Percentiles rank a stretch among this genome's conserved stretches.
These are phyloP conservation scores for Atalantia buxifolia DNA, from an alignment of 345 rosid genomes.

Conservation along the genomic window DNA sequence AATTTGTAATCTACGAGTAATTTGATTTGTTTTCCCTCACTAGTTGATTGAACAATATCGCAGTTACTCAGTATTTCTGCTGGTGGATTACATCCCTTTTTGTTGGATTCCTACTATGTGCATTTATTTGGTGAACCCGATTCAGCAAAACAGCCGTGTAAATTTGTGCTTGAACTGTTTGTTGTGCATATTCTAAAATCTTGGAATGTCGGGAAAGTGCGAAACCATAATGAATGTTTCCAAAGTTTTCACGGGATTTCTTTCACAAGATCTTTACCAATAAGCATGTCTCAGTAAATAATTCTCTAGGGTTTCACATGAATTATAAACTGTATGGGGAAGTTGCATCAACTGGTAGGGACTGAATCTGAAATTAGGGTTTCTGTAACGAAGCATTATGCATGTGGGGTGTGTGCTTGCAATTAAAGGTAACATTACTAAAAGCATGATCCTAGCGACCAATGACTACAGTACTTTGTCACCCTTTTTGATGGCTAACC, in stretches of 20 bases:
- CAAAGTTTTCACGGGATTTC: background rate
- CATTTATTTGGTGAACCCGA: background rate
- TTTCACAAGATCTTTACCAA: background rate
- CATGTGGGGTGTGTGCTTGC: background rate
- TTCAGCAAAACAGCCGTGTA: background rate
- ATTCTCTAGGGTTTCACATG: conserved; percentile 1
- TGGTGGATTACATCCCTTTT: background rate
- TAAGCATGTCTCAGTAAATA: background rate
- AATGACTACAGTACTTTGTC: background rate
- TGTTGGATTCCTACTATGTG: background rate
- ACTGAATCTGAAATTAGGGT: background rate
- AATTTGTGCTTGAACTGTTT: background rate
- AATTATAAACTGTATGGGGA: background rate
- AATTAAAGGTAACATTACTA: background rate
- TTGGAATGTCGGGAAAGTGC: background rate
- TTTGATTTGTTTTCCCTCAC: background rate
- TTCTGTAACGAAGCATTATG: background rate
- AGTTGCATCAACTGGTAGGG: background rate
- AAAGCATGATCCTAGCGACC: background rate
- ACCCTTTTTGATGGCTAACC: background rate
- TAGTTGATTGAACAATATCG: background rate
- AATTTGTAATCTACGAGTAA: background rate
- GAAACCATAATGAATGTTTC: background rate
- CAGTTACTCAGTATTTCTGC: too few relatives aligned
- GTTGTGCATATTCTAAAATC: background rate